phyloP scores from a whole-genome alignment of 2,329 filamentous ascomycete species.

The Ilyonectria robusta region DNA sequence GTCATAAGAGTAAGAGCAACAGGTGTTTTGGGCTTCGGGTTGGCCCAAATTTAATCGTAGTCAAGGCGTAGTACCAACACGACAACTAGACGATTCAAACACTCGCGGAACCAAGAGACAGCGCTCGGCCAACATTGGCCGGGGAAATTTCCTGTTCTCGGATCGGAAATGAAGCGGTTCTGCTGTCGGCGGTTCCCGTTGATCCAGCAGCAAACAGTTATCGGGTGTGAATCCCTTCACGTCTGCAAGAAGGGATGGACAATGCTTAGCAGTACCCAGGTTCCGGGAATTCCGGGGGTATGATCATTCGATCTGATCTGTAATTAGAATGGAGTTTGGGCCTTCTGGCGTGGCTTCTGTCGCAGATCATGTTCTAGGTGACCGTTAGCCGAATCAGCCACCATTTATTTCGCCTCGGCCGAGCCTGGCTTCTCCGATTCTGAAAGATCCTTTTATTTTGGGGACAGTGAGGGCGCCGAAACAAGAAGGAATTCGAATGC shows the following conservation, averaged over 20 bases:
- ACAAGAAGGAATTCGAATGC: neutral
- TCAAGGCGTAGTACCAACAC: constrained; percentile 3
- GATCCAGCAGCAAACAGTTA: neutral
- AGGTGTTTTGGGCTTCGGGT: constrained; percentile 8
- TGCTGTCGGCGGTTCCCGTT: constrained; percentile 5
- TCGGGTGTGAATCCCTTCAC: constrained; percentile 24
- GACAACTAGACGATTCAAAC: constrained; percentile 14
- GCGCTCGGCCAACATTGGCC: constrained; percentile 13
- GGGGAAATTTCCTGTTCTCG: constrained; percentile 1
- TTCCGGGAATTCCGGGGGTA: constrained; percentile 13
- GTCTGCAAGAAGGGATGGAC: constrained; percentile 2
- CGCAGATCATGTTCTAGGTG: constrained; percentile 15
- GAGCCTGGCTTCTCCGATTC: neutral
- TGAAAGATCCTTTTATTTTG: neutral
- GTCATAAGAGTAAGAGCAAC: constrained; percentile 9
- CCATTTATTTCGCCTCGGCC: constrained; percentile 10
- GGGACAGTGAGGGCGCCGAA: neutral
- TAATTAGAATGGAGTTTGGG: constrained; percentile 11
- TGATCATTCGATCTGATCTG: constrained; percentile 13
- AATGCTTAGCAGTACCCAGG: neutral
- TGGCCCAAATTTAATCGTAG: constrained; percentile 5
- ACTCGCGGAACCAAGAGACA: constrained; percentile 21
- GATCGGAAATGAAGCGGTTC: constrained; percentile 2
- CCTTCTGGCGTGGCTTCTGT: constrained; percentile 13
- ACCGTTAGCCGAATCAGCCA: constrained; percentile 7